These are phyloP conservation scores for Backusella sp. DNA, from an alignment of 192 early-diverging fungal genomes.

Conservation along the genomic window DNA sequence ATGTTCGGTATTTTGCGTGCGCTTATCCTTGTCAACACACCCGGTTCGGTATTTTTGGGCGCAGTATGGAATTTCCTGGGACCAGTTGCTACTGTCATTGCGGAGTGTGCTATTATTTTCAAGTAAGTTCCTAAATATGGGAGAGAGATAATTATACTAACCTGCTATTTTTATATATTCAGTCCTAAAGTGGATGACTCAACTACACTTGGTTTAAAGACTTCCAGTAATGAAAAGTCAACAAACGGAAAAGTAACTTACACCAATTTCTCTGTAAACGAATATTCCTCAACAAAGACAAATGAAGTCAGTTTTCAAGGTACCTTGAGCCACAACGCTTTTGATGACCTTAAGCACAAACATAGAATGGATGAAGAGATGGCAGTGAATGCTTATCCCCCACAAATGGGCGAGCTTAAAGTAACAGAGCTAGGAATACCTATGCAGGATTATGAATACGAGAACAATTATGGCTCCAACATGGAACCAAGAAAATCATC, in stretches of 20 bases:
- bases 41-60: conserved; percentile 16
- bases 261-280: neutral
- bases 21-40: conserved; percentile 9
- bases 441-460: neutral
- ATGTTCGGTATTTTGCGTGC: conserved; percentile 28
- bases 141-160: neutral
- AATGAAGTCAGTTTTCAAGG: conserved; percentile 11
- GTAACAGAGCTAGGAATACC: neutral
- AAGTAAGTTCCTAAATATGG: conserved; percentile 15
- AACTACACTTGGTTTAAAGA: conserved; percentile 10
- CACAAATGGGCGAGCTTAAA: neutral
- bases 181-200: conserved; percentile 11
- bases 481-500: neutral
- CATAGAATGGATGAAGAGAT: neutral
- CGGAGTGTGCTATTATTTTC: conserved; percentile 25
- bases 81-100: conserved; percentile 10
- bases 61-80: conserved; percentile 30
- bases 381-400: neutral
- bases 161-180: neutral
- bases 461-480: neutral
- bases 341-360: conserved; percentile 15
- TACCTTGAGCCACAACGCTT: conserved; percentile 21
- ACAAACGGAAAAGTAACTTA: neutral
- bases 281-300: neutral
- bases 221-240: conserved; percentile 10